Percentiles rank a stretch among this genome's conserved stretches.
Evolutionary conservation across 1,139 yeast genomes (phyloP).

Genomic region (Magnusiomyces sp.): DNA sequence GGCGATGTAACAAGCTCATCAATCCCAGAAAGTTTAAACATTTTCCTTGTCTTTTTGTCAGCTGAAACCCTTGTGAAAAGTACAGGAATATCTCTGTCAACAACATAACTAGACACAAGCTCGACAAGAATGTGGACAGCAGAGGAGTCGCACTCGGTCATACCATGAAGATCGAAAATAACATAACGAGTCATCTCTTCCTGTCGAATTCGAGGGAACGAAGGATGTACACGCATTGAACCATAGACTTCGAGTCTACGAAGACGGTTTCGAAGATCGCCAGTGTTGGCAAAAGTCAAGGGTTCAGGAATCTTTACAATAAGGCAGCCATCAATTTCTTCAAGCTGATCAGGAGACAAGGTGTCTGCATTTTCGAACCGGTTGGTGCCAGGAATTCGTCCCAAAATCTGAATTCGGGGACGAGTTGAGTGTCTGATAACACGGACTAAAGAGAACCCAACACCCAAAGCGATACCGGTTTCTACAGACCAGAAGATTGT

Average conservation of each 20-base stretch:
- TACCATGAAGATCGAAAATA: conserved; percentile 78
- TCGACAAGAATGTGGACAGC: conserved; percentile 71
- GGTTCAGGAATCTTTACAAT: conserved; percentile 90
- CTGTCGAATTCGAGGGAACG: conserved; percentile 49
- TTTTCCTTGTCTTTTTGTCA: conserved; percentile 32
- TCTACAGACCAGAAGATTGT: conserved; percentile 82
- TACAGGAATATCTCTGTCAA: conserved; percentile 47
- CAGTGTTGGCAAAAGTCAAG: conserved; percentile 81
- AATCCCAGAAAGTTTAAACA: conserved; percentile 34
- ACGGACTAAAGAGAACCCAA: conserved; percentile 66
- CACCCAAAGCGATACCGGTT: conserved; percentile 82
- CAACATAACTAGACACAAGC: conserved; percentile 44
- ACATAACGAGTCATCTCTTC: conserved; percentile 53
- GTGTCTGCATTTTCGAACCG: conserved; percentile 70
- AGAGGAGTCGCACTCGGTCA: conserved; percentile 80
- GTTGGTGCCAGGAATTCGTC: conserved; percentile 71
- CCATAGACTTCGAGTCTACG: conserved; percentile 79
- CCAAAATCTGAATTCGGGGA: conserved; percentile 84
- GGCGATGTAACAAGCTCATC: conserved; percentile 26
- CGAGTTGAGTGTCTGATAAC: conserved; percentile 79
- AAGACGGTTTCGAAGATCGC: conserved; percentile 68
- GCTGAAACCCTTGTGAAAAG: conserved; percentile 58
- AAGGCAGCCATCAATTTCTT: conserved; percentile 77
- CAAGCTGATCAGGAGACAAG: conserved; percentile 32
- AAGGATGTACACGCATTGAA: conserved; percentile 77